Base-by-base conservation (phyloP, 2,329 filamentous ascomycete species). In the Cercospora sesami region DNA sequence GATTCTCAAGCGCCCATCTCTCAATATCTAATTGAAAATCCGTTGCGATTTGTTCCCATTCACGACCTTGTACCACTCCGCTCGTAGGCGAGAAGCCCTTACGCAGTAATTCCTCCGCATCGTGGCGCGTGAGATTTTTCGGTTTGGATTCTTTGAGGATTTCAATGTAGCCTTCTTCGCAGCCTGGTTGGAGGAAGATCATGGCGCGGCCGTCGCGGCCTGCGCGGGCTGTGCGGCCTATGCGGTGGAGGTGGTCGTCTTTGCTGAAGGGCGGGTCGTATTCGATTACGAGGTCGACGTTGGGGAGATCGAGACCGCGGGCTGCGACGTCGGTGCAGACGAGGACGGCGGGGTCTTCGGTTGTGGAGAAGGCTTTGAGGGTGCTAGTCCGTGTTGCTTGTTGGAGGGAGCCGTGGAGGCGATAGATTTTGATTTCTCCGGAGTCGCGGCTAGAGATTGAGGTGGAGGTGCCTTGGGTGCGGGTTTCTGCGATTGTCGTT, bases 301-400 rank as follows among this genome's bases (percentile, higher is more conserved):
- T 94, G 0, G 94, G 94, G 16, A 99, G 87, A 83, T 99, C 95
- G 51, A 99, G 89, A 82, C 95, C 95, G 77, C 95, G 92, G 21
- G 95, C 95, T 12, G 95, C 93, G 61, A 99, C 95, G 76, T 99
- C 95, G 1, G 95, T 99, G 73, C 94, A 96, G 71, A 99, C 87
- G 16, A 99, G 86, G 3, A 99, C 88, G 0, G 91, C 90, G 0
- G 94, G 90, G 21, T 91, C 87, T 30, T 86, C 87, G 77, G 89
- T 91, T 51, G 85, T 86, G 3, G 91, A 86, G 80, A 97, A 99
- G 2, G 92, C 88, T 48, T 88, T 86, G 14, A 99, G 87, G 0
- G 95, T 97, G 5, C 91, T 88, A 2, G 94, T 97, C 71, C 95
- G 92, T 39, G 94, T 88, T 2, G 92, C 87, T 78, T 99, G 95